Evolutionary conservation across 805 yeast genomes (phyloP), one percentile per base, ranked within the genome.

Genomic region (Brettanomyces sp.): DNA sequence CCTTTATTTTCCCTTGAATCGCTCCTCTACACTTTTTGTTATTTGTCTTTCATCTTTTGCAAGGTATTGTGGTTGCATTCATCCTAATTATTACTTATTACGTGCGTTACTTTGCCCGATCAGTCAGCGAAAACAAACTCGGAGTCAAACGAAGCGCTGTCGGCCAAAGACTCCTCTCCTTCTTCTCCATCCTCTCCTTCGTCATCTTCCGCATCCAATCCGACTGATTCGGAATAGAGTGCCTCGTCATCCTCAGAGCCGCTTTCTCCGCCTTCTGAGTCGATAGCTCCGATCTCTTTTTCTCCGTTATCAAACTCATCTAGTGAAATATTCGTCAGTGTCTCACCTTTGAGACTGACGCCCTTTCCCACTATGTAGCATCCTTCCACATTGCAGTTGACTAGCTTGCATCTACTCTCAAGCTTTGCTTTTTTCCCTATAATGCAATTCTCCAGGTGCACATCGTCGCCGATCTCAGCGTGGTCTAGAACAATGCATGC

Each of bases 381-480:
- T 8, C 95, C 86, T 63, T 90, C 98, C 24, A 93, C 83, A 51
- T 85, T 82, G 70, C 96, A 91, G 54, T 83, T 83, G 12, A 80
- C 77, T 51, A 93, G 73, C 58, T 74, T 79, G 39, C 79, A 70
- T 62, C 83, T 86, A 45, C 72, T 58, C 32, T 79, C 81, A 28
- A 93, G 72, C n/a, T 65, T 66, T 1, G 82, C 90, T 42, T 69
- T 67, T 38, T 70, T 67, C 13, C 98, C 99, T 44, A 93, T 70
- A 18, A 91, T 81, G 66, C 95, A 87, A 66, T 91, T 93, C 62
- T 93, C 99, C 49, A 84, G 62, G 44, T 69, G 76, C 12, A 63
- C 82, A 53, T 86, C 96, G 62, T 91, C 96, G 41, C 79, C 95
- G 35, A 93, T 67, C 1, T 64, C 65, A 22, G 82, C 95, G 44